Percentiles rank a stretch among this genome's conserved stretches.
Evolutionary conservation across 1,139 yeast species (phyloP).

Genomic region (Saccharomycopsis hybrid): DNA sequence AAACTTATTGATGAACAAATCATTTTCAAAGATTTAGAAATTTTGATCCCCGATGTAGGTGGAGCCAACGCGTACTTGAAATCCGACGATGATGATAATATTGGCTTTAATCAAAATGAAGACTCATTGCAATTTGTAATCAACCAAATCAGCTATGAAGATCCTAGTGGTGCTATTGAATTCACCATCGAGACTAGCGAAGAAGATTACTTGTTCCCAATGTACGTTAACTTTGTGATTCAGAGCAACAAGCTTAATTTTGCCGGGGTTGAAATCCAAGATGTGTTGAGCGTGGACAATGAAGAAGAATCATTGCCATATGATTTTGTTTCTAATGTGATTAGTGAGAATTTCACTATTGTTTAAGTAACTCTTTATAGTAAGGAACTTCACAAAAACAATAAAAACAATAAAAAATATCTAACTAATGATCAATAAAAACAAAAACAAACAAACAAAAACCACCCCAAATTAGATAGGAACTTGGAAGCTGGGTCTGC

Average conservation of each 20-base stretch:
- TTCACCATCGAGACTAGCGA: conserved; percentile 66
- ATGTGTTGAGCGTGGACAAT: conserved; percentile 34
- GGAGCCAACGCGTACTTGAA: conserved; percentile 51
- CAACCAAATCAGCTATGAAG: conserved; percentile 41
- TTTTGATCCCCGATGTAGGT: conserved; percentile 57
- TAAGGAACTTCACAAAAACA: too few relatives aligned
- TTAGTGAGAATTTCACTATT: conserved; percentile 61
- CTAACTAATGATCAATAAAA: too few relatives aligned
- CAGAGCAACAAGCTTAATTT: conserved; percentile 34
- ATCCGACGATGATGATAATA: conserved; percentile 41
- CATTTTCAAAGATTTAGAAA: conserved; percentile 47
- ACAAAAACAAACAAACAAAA: too few relatives aligned
- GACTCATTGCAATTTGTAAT: conserved; percentile 57
- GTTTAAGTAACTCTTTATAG: too few relatives aligned
- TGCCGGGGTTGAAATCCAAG: conserved; percentile 41
- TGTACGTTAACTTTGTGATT: conserved; percentile 44
- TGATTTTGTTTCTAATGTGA: conserved; percentile 56
- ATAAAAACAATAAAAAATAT: too few relatives aligned
- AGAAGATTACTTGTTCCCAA: conserved; percentile 88
- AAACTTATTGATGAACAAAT: conserved; percentile 35
- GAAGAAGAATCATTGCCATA: conserved; percentile 55
- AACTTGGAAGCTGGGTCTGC: too few relatives aligned
- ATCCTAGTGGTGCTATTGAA: conserved; percentile 71
- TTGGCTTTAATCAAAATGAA: conserved; percentile 39
- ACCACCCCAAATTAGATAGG: too few relatives aligned